phyloP scores from a whole-genome alignment of 768 basidiomycete species.

The Gloeopeniophorella convolvens region DNA sequence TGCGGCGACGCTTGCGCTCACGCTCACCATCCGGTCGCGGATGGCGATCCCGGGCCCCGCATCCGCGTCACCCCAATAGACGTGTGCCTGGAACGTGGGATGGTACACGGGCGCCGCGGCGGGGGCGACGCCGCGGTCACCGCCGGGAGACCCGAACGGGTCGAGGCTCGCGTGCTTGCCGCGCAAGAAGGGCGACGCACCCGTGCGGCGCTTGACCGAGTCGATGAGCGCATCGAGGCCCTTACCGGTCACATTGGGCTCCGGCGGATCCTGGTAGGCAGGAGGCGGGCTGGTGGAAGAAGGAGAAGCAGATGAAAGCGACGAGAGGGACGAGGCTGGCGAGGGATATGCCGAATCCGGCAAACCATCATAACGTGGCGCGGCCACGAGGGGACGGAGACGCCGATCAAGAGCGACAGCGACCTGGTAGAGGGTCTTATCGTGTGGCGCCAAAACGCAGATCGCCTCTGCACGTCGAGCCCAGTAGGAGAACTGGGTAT shows the following conservation, averaged over 20 bases:
- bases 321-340: slow-evolving; percentile 17
- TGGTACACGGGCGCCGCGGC: slow-evolving; percentile 22
- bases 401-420: slow-evolving; percentile 37
- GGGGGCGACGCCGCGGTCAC: slow-evolving; percentile 28
- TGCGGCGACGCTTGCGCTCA: slow-evolving; percentile 11
- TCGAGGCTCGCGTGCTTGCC: slow-evolving; percentile 47
- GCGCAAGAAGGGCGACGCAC: slow-evolving; percentile 42
- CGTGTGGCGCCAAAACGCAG: slow-evolving; percentile 38
- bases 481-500: slow-evolving; percentile 50
- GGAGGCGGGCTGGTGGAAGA: slow-evolving; percentile 16
- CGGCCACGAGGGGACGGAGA: slow-evolving; percentile 28
- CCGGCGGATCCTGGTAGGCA: slow-evolving; percentile 30
- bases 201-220: slow-evolving; percentile 42
- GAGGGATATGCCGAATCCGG: slow-evolving; percentile 21
- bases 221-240: slow-evolving; percentile 45
- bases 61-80: slow-evolving; percentile 22
- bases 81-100: slow-evolving; percentile 28
- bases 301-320: slow-evolving; percentile 13
- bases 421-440: slow-evolving; percentile 36
- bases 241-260: slow-evolving; percentile 40
- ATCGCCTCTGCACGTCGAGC: slow-evolving; percentile 45
- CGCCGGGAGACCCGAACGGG: slow-evolving; percentile 38
- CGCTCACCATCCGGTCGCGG: slow-evolving; percentile 2
- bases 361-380: slow-evolving; percentile 17
- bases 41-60: not conserved